Evolutionary conservation across 805 yeast species (phyloP).

Genomic region (Metschnikowia lunata): DNA sequence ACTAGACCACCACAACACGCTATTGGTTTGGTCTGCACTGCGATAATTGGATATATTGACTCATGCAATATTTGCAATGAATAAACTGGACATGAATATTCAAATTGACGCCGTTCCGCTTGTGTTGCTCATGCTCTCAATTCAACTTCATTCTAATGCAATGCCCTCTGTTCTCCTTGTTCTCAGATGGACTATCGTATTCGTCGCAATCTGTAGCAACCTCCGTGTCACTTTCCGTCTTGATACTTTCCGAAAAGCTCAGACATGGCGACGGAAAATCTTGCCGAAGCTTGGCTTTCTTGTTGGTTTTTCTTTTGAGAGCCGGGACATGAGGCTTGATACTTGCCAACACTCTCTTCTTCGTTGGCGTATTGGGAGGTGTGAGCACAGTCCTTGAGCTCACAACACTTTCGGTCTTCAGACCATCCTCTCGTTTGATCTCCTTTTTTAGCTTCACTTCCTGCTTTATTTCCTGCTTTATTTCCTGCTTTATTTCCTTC

Average conservation of each 20-base stretch:
- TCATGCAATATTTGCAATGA: no score
- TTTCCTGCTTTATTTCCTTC: conserved; percentile 3
- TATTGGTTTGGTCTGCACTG: no score
- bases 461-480: background rate
- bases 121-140: no score
- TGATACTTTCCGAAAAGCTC: conserved; percentile 24
- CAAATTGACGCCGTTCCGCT: no score
- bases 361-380: conserved; percentile 34
- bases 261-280: conserved; percentile 34
- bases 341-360: conserved; percentile 14
- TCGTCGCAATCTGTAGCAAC: conserved; percentile 16
- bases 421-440: background rate
- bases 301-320: conserved; percentile 10
- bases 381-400: conserved; percentile 19
- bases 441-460: conserved; percentile 4
- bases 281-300: conserved; percentile 9
- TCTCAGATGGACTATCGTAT: conserved; percentile 1
- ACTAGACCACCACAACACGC: no score
- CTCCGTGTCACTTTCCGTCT: conserved; percentile 14
- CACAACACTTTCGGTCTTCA: background rate
- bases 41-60: no score
- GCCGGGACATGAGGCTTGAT: conserved; percentile 17
- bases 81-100: no score
- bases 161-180: conserved; percentile 2
- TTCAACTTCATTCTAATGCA: no score